phyloP scores from a whole-genome alignment of 2,329 filamentous ascomycete genomes.

The Nemania serpens region DNA sequence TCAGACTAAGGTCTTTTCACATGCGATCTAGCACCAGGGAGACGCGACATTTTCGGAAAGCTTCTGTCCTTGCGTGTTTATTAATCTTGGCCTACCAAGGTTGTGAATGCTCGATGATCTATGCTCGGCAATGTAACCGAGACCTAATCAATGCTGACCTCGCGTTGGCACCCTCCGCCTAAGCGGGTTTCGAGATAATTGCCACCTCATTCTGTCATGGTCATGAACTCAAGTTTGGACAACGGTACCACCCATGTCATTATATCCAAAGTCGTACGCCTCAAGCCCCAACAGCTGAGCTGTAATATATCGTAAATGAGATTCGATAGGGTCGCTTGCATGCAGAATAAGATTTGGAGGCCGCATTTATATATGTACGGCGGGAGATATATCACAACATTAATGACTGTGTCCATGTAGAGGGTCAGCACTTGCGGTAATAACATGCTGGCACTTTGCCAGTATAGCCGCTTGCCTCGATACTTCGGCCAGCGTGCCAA shows the following conservation, averaged over 20 bases:
- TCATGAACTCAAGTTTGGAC: not conserved
- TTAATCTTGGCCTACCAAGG: not conserved
- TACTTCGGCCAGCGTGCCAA: conserved; percentile 77
- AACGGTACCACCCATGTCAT: not conserved
- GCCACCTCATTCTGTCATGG: not conserved
- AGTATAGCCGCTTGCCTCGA: conserved; percentile 78
- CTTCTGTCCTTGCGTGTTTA: not conserved
- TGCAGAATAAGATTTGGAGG: not conserved
- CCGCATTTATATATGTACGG: conserved; percentile 10
- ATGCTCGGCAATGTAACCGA: not conserved
- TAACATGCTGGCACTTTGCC: conserved; percentile 70
- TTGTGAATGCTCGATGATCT: not conserved
- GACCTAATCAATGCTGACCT: not conserved
- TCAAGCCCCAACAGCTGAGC: not conserved
- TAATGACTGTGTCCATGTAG: conserved; percentile 40
- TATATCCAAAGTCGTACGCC: not conserved
- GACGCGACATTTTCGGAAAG: not conserved
- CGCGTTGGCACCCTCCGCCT: not conserved
- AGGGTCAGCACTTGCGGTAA: conserved; percentile 39
- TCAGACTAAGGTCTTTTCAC: no score
- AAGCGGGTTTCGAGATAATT: not conserved
- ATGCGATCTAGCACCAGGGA: no score
- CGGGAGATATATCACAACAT: conserved; percentile 2
- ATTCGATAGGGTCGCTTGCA: not conserved
- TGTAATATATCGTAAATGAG: conserved; percentile 7